A percentile compares a stretch with the other conserved stretches of the same genome.
phyloP scores from a whole-genome alignment of 345 rosid species.

The Acer campestre region DNA sequence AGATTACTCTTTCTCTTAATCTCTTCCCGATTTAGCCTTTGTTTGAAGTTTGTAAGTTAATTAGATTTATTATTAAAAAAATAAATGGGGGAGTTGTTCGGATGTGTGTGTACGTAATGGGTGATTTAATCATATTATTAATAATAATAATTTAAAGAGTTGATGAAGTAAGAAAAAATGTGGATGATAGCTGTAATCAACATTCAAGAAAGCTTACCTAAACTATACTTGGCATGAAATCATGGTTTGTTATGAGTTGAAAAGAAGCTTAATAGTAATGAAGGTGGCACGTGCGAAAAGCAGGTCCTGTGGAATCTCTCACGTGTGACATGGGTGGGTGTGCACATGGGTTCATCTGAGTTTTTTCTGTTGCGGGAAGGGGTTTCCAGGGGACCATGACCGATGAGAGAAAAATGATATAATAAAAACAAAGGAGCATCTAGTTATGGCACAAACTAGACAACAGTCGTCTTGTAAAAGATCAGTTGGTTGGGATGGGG shows the following conservation, averaged over 20 bases:
- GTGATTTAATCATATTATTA: slow-evolving; percentile 13
- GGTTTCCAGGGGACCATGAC: background rate
- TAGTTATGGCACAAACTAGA: background rate
- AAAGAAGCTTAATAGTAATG: background rate
- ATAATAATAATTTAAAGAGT: background rate
- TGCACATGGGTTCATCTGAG: background rate
- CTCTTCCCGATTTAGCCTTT: too few species aligned
- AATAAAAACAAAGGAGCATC: background rate
- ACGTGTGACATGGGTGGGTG: background rate
- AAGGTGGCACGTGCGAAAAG: background rate
- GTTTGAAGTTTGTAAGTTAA: background rate
- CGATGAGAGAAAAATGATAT: too few species aligned
- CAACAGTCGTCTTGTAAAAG: background rate
- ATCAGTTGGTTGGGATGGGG: background rate
- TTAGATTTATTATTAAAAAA: background rate
- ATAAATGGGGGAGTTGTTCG: slow-evolving; percentile 22
- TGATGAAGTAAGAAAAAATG: background rate
- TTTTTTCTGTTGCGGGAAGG: background rate
- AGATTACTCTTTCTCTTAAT: too few species aligned
- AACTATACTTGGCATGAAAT: slow-evolving; percentile 7
- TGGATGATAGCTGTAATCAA: slow-evolving; percentile 40
- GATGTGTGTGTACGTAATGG: slow-evolving; percentile 45
- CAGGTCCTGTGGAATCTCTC: background rate
- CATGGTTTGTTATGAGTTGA: background rate
- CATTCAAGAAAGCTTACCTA: background rate